Conservation (phyloP, 1,284 basidiomycete species). For the Sporisorium scitamineum region DNA sequence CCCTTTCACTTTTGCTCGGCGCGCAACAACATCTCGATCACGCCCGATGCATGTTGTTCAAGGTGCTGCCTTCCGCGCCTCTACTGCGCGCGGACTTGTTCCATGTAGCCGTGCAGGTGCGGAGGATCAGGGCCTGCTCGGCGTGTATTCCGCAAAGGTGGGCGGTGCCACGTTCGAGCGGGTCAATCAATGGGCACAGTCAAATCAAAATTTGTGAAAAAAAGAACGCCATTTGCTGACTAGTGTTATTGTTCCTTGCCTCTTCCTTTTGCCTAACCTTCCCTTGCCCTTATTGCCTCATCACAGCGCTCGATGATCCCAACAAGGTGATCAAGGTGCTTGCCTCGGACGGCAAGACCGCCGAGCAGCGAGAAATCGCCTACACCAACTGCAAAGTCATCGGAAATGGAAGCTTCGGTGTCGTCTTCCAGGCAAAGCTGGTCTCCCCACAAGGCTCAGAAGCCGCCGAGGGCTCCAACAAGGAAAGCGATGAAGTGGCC, state of each 20-base stretch:
- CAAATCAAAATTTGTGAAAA: no score
- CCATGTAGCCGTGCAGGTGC: not conserved
- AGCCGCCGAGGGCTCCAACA: conserved; percentile 41
- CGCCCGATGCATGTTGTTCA: not conserved
- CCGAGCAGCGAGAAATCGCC: conserved; percentile 85
- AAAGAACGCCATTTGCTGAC: not conserved
- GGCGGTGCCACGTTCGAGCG: not conserved
- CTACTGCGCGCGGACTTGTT: not conserved
- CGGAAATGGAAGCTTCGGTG: conserved; percentile 98
- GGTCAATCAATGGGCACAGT: not conserved
- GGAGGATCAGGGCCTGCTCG: not conserved
- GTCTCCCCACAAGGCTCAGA: conserved; percentile 69
- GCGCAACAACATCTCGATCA: conserved; percentile 7
- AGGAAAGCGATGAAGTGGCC: conserved; percentile 78
- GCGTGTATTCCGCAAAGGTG: not conserved
- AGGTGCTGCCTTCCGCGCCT: not conserved
- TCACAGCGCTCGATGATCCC: conserved; percentile 80
- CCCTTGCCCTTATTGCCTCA: not conserved
- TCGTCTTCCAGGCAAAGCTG: conserved; percentile 84
- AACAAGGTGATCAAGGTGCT: conserved; percentile 93
- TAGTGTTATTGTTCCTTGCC: not conserved
- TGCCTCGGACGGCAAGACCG: conserved; percentile 93
- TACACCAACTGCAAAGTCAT: conserved; percentile 99
- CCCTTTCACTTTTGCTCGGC: not conserved
- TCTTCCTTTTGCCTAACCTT: not conserved